A percentile compares a stretch with the other conserved stretches of the same genome.
Conservation (phyloP, 2,329 filamentous ascomycete genomes). For the Fusarium sp. region DNA sequence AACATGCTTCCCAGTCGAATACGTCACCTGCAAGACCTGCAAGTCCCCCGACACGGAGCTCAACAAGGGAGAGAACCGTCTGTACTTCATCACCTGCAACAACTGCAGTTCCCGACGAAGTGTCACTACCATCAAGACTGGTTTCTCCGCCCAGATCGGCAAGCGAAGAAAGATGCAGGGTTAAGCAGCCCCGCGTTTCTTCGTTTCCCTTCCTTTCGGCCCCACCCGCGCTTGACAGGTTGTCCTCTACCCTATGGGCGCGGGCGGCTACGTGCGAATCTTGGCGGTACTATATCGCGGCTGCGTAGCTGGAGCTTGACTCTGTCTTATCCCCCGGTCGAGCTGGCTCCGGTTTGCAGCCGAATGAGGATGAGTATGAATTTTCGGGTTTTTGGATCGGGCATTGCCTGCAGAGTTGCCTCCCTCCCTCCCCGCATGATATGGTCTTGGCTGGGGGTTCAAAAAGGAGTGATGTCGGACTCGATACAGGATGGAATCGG, state of each 20-base stretch:
- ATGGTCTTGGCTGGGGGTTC: conserved; percentile 12
- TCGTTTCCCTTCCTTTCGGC: conserved; percentile 19
- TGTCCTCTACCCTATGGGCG: conserved; percentile 16
- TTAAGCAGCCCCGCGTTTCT: conserved; percentile 59
- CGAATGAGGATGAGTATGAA: conserved; percentile 25
- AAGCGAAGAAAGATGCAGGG: conserved; percentile 96
- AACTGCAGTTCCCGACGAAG: conserved; percentile 84
- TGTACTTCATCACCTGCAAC: conserved; percentile 98
- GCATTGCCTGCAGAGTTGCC: conserved; percentile 29
- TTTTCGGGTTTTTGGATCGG: conserved; percentile 36
- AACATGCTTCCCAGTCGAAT: conserved; percentile 74
- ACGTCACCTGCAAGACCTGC: conserved; percentile 99
- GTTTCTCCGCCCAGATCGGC: conserved; percentile 99
- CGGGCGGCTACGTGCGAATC: conserved; percentile 15
- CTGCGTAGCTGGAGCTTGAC: conserved; percentile 13
- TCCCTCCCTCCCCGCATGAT: conserved; percentile 31
- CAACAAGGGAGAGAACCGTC: conserved; percentile 98
- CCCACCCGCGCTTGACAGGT: conserved; percentile 6
- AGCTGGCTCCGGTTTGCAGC: not conserved
- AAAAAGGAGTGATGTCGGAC: conserved; percentile 37
- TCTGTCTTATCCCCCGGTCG: not conserved
- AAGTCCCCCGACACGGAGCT: conserved; percentile 93
- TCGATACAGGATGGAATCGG: conserved; percentile 29
- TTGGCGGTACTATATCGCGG: conserved; percentile 14
- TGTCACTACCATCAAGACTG: conserved; percentile 98